Evolutionary conservation across 2,329 filamentous ascomycete species (phyloP), one percentile per base, ranked within the genome.

Genomic region (Leptosphaerulina australis): DNA sequence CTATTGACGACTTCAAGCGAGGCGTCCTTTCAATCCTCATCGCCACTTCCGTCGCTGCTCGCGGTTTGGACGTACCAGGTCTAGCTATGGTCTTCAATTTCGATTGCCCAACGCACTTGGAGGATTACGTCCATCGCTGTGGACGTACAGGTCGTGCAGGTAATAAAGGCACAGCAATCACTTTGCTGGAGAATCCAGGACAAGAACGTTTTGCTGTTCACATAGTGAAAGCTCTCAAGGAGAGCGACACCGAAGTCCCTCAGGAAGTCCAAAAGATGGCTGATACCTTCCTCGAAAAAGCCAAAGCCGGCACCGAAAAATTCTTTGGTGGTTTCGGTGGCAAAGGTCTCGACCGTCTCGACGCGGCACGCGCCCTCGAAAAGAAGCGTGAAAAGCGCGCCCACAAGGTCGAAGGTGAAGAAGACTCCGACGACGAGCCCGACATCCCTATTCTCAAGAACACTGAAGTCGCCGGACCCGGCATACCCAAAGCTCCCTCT

Each of bases 1-100:
- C 68, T 15, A 68, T 71, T 53, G 62, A 62, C 30, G 63, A 70
- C 39, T 71, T 71, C 58, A 70, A 66, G 39, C 88, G 87, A 63
- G 94, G 94, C 47, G 84, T 93, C 33, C 84, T 95, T 37, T 92
- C 92, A 0, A 88, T 99, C 48, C 80, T 99, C 68, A 88, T 97
- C 66, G 94, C 94, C 9, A 99, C 94, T 0, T 97, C 93, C 9
- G 91, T 99, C 50, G 94, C 94, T 29, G 94, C 94, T 40, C 89
- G 94, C 72, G 94, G 94, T 53, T 79, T 99, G 30, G 94, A 99
- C 71, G 93, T 99, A 34, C 96, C 97, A 75, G 91, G 96, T 70
- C 81, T 99, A 25, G 97, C 95, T 73, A 82, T 97, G 24, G 94
- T 99, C 7, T 87, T 99, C 75, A 97, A 97, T 74, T 97, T 91